Percentiles rank a stretch among this genome's conserved stretches.
Conservation (phyloP, 1,139 yeast species). For the Lodderomyces orthopsilosis region DNA sequence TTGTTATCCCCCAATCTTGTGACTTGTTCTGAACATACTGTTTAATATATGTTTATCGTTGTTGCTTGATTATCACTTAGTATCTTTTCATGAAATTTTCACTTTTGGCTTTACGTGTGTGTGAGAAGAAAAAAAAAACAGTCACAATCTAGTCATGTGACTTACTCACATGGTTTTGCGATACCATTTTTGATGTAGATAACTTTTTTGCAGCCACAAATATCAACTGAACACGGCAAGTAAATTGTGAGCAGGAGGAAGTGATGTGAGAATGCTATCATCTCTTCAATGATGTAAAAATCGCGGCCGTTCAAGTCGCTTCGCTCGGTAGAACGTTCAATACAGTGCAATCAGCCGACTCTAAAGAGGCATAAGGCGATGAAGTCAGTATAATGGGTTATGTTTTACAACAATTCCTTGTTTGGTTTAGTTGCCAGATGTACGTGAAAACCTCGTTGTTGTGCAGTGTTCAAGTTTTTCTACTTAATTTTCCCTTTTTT, state of each 20-base stretch:
- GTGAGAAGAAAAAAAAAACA: constrained; percentile 3
- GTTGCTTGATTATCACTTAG: neutral
- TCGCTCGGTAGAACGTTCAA: too few species aligned
- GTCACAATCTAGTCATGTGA: constrained; percentile 4
- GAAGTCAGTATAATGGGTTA: too few species aligned
- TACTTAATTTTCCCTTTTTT: too few species aligned
- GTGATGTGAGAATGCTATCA: too few species aligned
- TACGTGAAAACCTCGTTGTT: too few species aligned
- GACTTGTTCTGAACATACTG: neutral
- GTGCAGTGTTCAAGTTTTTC: too few species aligned
- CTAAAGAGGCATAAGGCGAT: too few species aligned
- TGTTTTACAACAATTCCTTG: too few species aligned
- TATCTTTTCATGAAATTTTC: neutral
- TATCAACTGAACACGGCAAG: neutral
- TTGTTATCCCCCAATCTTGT: neutral
- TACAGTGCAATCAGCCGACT: too few species aligned
- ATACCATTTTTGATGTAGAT: neutral
- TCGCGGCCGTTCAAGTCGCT: too few species aligned
- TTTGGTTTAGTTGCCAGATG: too few species aligned
- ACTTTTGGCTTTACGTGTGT: neutral
- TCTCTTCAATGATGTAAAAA: too few species aligned
- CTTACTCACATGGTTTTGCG: neutral
- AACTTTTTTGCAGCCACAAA: neutral
- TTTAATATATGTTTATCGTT: neutral
- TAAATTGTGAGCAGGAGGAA: neutral